A percentile compares a stretch with the other conserved stretches of the same genome.
These are phyloP conservation scores for Gaillardinia entomophila DNA, from an alignment of 805 yeast species.

Conservation along the genomic window DNA sequence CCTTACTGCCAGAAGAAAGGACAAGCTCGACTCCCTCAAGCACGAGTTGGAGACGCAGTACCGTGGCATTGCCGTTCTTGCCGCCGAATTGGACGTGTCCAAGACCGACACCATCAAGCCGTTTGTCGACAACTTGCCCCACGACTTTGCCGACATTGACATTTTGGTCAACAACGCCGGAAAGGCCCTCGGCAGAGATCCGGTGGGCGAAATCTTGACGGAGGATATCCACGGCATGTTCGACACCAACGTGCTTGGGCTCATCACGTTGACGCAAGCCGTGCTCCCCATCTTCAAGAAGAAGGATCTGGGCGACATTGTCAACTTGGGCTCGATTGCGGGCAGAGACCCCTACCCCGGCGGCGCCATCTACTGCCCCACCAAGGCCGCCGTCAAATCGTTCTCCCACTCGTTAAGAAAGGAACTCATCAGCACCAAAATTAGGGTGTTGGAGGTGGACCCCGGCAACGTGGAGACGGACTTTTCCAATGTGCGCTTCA, in stretches of 20 bases:
- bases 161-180: slow-evolving; percentile 72
- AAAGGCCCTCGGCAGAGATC: slow-evolving; percentile 70
- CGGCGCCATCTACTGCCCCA: slow-evolving; percentile 72
- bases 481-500: slow-evolving; percentile 58
- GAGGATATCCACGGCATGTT: slow-evolving; percentile 71
- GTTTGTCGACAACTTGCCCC: slow-evolving; percentile 51
- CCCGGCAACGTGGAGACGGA: slow-evolving; percentile 82
- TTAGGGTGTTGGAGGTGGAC: slow-evolving; percentile 68
- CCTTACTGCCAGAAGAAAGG: slow-evolving; percentile 73
- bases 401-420: slow-evolving; percentile 69
- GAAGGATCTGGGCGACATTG: slow-evolving; percentile 67
- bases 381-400: slow-evolving; percentile 67
- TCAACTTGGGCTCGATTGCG: slow-evolving; percentile 72
- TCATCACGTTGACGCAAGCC: slow-evolving; percentile 78
- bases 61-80: slow-evolving; percentile 52
- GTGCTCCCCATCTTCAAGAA: slow-evolving; percentile 65
- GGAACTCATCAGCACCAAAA: slow-evolving; percentile 64
- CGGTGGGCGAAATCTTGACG: slow-evolving; percentile 62
- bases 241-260: slow-evolving; percentile 81
- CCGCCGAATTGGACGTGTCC: slow-evolving; percentile 44
- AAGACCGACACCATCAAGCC: slow-evolving; percentile 37
- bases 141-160: slow-evolving; percentile 58
- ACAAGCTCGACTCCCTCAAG: slow-evolving; percentile 48
- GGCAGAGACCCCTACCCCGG: slow-evolving; percentile 78
- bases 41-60: slow-evolving; percentile 41